Evolutionary conservation across 768 basidiomycete species (phyloP).

Genomic region (Termitomyces sp.): DNA sequence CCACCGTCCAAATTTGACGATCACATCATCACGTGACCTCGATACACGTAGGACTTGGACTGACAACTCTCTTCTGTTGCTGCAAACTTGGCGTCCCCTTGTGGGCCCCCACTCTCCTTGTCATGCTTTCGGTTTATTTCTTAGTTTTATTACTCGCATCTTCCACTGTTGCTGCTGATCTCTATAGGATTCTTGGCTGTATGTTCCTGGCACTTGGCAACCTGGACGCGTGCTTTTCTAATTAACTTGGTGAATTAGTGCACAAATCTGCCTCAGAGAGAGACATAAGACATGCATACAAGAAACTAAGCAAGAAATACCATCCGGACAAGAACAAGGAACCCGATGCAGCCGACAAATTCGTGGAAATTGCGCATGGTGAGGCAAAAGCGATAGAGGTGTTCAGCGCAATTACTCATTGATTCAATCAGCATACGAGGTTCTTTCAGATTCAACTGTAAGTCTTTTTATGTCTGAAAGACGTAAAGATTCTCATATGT

Average conservation of each 20-base stretch:
- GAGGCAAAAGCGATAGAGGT: slow-evolving; percentile 17
- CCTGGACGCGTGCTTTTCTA: slow-evolving; percentile 19
- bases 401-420: not conserved
- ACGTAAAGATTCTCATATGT: slow-evolving; percentile 5
- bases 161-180: slow-evolving; percentile 56
- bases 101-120: slow-evolving; percentile 17
- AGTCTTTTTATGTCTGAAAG: slow-evolving; percentile 18
- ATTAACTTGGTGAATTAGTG: slow-evolving; percentile 32
- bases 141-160: slow-evolving; percentile 34
- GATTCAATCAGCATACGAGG: slow-evolving; percentile 72
- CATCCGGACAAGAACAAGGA: slow-evolving; percentile 97
- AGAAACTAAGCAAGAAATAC: slow-evolving; percentile 80
- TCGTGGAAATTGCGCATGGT: slow-evolving; percentile 92
- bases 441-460: slow-evolving; percentile 84
- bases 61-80: slow-evolving; percentile 11
- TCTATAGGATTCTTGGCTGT: slow-evolving; percentile 84
- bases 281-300: slow-evolving; percentile 91
- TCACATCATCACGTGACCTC: slow-evolving; percentile 8
- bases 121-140: slow-evolving; percentile 31
- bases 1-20: not conserved
- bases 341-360: slow-evolving; percentile 74
- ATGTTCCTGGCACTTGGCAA: slow-evolving; percentile 28
- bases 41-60: slow-evolving; percentile 18
- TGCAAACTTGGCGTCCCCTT: slow-evolving; percentile 1
- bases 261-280: slow-evolving; percentile 78